Percentiles rank a stretch among this genome's conserved stretches.
Evolutionary conservation across 345 rosid species (phyloP).

Genomic region (Raphanus sativus): DNA sequence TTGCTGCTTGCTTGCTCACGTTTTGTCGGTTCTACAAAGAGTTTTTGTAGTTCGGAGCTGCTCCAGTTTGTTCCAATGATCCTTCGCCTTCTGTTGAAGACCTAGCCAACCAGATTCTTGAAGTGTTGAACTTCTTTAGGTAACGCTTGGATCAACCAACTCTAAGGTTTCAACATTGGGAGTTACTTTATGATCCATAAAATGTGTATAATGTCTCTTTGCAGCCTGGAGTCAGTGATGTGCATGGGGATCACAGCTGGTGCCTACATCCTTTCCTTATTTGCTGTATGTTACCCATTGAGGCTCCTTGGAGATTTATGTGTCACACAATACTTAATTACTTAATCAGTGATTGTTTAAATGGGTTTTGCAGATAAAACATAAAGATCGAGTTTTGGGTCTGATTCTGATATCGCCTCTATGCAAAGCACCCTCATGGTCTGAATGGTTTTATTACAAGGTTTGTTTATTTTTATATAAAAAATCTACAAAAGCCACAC

Average conservation of each 20-base stretch:
- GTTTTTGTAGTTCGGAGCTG: conserved; percentile 96
- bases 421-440: conserved; percentile 94
- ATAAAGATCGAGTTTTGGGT: conserved; percentile 88
- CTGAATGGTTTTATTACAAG: conserved; percentile 70
- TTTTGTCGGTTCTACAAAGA: conserved; percentile 59
- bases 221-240: conserved; percentile 90
- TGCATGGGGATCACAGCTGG: conserved; percentile 98
- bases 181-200: not conserved
- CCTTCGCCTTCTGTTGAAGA: conserved; percentile 65
- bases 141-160: conserved; percentile 25
- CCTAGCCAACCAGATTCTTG: conserved; percentile 89
- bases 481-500: not conserved
- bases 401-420: conserved; percentile 88
- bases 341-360: conserved; percentile 19
- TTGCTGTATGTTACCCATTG: conserved; percentile 65
- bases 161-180: not conserved
- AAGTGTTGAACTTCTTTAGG: conserved; percentile 88
- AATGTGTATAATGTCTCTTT: conserved; percentile 7
- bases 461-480: not conserved
- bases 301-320: not conserved
- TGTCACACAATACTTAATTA: not conserved
- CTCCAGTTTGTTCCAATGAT: conserved; percentile 57
- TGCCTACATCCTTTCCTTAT: conserved; percentile 82
- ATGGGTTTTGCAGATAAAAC: conserved; percentile 68
- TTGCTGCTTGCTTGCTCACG: conserved; percentile 38